Percentiles rank a stretch among this genome's conserved stretches.
Conservation (phyloP, 805 yeast genomes). For the Kregervanrija fluxuum region DNA sequence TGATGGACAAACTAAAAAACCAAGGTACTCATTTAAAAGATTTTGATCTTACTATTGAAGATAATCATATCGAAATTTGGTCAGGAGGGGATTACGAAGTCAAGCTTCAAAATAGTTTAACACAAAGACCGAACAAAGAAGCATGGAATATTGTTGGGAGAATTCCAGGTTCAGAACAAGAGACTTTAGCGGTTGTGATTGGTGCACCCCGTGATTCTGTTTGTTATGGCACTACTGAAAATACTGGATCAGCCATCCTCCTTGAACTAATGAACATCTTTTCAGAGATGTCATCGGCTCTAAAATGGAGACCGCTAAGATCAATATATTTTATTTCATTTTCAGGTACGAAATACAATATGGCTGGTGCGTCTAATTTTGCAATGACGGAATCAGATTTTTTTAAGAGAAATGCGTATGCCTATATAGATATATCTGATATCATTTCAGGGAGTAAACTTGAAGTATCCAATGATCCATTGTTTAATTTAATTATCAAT, state of each 20-base stretch:
- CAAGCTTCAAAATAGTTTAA: slow-evolving; percentile 31
- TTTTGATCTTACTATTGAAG: slow-evolving; percentile 28
- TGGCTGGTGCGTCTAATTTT: slow-evolving; percentile 82
- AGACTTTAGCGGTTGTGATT: slow-evolving; percentile 61
- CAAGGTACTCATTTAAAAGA: slow-evolving; percentile 31
- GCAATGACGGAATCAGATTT: slow-evolving; percentile 48
- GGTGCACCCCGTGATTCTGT: slow-evolving; percentile 77
- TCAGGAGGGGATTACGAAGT: slow-evolving; percentile 30
- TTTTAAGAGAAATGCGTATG: slow-evolving; percentile 52
- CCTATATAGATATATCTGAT: slow-evolving; percentile 70
- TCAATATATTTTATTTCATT: slow-evolving; percentile 77
- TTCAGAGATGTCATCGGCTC: slow-evolving; percentile 52
- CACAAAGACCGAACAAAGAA: slow-evolving; percentile 48
- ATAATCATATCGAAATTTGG: slow-evolving; percentile 32
- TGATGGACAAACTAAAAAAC: slow-evolving; percentile 31
- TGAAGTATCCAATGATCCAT: slow-evolving; percentile 49
- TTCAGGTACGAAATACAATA: slow-evolving; percentile 74
- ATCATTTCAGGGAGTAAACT: slow-evolving; percentile 47
- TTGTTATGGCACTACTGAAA: slow-evolving; percentile 64
- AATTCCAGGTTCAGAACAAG: slow-evolving; percentile 74
- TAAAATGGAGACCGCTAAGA: slow-evolving; percentile 79
- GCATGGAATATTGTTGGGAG: slow-evolving; percentile 76
- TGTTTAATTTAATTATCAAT: slow-evolving; percentile 43
- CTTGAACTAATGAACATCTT: slow-evolving; percentile 66
- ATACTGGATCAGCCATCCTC: slow-evolving; percentile 67